Evolutionary conservation across 108 stramenopile species (phyloP).

Genomic region (Stephanodiscus triporus): DNA sequence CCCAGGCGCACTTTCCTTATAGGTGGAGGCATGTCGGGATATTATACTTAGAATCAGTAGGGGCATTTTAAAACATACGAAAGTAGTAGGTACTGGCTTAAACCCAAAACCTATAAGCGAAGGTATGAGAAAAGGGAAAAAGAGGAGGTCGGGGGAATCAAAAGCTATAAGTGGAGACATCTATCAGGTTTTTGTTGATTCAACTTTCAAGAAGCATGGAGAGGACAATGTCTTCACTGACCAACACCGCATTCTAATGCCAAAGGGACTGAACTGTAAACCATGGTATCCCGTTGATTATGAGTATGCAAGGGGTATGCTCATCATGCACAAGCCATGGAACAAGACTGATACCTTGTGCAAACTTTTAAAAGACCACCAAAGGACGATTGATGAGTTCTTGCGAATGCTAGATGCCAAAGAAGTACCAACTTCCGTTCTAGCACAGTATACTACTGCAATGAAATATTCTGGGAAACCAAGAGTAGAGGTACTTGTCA

Average conservation of each 20-base stretch:
- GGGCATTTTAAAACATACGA: too few species aligned
- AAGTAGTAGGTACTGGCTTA: too few species aligned
- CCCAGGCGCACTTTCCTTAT: too few species aligned
- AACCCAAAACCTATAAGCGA: too few species aligned
- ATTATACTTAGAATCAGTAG: too few species aligned
- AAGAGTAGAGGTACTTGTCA: background rate
- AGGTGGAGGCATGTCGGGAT: too few species aligned
- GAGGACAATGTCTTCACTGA: background rate
- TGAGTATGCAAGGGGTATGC: slow-evolving; percentile 19
- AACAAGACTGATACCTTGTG: background rate
- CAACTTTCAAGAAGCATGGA: background rate
- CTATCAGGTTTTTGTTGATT: background rate
- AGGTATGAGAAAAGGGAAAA: too few species aligned
- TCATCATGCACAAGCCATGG: slow-evolving; percentile 30
- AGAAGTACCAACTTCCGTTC: background rate
- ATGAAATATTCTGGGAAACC: background rate
- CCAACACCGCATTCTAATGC: background rate
- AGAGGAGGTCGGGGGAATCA: too few species aligned
- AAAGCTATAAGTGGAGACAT: too few species aligned
- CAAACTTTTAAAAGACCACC: slow-evolving; percentile 1
- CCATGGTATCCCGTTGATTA: slow-evolving; percentile 10
- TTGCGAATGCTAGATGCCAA: background rate
- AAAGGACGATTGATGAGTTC: too few species aligned
- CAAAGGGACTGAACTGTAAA: slow-evolving; percentile 4
- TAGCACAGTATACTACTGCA: background rate